phyloP scores from a whole-genome alignment of 1,284 basidiomycete species.

The Pyrrhoderma lamaoense region DNA sequence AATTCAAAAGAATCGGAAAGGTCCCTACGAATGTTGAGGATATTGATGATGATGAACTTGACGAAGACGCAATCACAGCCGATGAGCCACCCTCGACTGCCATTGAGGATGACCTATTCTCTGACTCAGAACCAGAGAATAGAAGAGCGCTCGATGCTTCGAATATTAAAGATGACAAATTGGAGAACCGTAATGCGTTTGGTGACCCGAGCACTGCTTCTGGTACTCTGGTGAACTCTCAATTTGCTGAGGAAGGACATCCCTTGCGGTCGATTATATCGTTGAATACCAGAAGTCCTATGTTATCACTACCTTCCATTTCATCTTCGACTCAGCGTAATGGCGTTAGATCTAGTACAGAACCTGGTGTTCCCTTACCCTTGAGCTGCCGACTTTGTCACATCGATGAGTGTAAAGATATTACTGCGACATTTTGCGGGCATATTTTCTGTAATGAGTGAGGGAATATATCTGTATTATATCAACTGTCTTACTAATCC shows the following conservation, averaged over 20 bases:
- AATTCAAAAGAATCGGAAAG: background rate
- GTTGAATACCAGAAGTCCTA: slow-evolving; percentile 4
- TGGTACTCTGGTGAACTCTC: background rate
- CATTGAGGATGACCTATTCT: slow-evolving; percentile 14
- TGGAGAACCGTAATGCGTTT: background rate
- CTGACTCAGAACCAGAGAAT: slow-evolving; percentile 4
- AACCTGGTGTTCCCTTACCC: background rate
- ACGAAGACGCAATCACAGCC: slow-evolving; percentile 2
- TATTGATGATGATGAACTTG: background rate
- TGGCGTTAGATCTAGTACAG: slow-evolving; percentile 9
- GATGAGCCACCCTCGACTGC: background rate
- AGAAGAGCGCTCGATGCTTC: background rate
- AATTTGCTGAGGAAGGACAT: slow-evolving; percentile 14
- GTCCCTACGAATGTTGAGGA: background rate
- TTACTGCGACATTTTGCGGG: slow-evolving; percentile 49
- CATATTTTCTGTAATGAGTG: slow-evolving; percentile 51
- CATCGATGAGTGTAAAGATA: slow-evolving; percentile 36
- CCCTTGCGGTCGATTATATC: slow-evolving; percentile 11
- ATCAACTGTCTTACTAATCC: background rate
- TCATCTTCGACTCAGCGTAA: background rate
- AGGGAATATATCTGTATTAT: slow-evolving; percentile 18
- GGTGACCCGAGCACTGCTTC: background rate
- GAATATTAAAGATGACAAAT: background rate
- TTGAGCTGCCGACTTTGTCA: slow-evolving; percentile 42
- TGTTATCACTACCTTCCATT: slow-evolving; percentile 2